These are phyloP conservation scores for Tremella fuciformis DNA, from an alignment of 768 basidiomycete species.

Conservation along the genomic window DNA sequence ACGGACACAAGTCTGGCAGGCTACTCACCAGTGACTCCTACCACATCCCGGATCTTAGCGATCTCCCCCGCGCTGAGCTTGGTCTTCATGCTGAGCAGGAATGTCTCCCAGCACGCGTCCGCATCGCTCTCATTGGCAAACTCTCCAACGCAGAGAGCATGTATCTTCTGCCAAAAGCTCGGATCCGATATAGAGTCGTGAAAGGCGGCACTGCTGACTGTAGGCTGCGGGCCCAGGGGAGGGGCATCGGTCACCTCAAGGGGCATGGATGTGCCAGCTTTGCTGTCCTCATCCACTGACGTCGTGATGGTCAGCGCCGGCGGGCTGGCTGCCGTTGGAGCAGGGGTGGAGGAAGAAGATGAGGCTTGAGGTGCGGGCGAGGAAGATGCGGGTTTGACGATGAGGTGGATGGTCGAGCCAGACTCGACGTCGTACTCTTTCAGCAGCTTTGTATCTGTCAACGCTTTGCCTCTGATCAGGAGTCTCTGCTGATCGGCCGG, in stretches of 20 bases:
- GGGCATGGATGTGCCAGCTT: slow-evolving; percentile 40
- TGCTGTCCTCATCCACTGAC: slow-evolving; percentile 30
- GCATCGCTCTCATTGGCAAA: slow-evolving; percentile 66
- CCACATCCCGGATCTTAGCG: slow-evolving; percentile 83
- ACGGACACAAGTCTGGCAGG: neutral
- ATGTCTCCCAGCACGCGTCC: slow-evolving; percentile 75
- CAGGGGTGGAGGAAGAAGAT: slow-evolving; percentile 20
- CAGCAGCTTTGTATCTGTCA: slow-evolving; percentile 81
- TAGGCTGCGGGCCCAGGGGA: slow-evolving; percentile 42
- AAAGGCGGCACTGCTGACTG: slow-evolving; percentile 56
- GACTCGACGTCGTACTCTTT: slow-evolving; percentile 83
- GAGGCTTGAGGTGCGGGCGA: slow-evolving; percentile 22
- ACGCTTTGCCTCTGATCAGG: slow-evolving; percentile 88
- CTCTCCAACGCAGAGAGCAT: slow-evolving; percentile 65
- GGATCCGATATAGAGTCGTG: slow-evolving; percentile 71
- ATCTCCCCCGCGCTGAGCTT: slow-evolving; percentile 78
- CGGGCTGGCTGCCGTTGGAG: slow-evolving; percentile 5
- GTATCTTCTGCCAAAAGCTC: slow-evolving; percentile 72
- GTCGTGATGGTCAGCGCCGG: slow-evolving; percentile 45
- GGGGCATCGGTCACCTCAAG: slow-evolving; percentile 58
- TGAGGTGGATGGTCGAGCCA: slow-evolving; percentile 78
- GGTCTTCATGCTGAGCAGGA: slow-evolving; percentile 76
- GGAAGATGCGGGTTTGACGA: slow-evolving; percentile 65
- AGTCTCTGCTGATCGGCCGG: slow-evolving; percentile 77
- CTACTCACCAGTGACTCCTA: slow-evolving; percentile 68